Base-by-base conservation (phyloP, 805 yeast species). In the Candida quercuum region DNA sequence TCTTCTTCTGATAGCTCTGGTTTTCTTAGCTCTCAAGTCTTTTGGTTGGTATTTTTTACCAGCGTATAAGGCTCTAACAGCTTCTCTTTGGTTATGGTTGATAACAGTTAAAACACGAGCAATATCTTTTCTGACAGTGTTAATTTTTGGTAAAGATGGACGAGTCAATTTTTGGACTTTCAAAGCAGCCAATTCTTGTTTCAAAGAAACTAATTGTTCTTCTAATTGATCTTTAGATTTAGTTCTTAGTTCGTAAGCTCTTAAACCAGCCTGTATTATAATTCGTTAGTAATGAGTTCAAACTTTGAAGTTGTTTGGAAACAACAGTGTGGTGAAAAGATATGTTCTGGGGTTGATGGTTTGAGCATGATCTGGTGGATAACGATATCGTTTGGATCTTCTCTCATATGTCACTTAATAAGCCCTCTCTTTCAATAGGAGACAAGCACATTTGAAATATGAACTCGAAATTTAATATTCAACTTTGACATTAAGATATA, bases 1-100 rank as follows among this genome's bases (percentile, higher is more conserved):
- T 67, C 81, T 79, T 81, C 98, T 86, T 86, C 99, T 91, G 74
- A 91, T 74, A 71, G 99, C 98, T 83, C 98, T 91, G 74, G 99
- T 93, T 85, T 93, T 86, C 91, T 93, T 93, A 61, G 88, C 95
- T 78, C 98, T 91, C 76, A 93, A 81, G 71, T 89, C 97, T 79
- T 91, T 89, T 78, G 99, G 98, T 71, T 79, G 77, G 82, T 80
- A 85, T 76, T 87, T 89, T 82, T 86, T 83, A 70, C 88, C 93
- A 57, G 79, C 78, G 91, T 89, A 89, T 79, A 86, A 83, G 66
- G 83, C 93, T 74, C 86, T 86, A 67, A 87, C 96, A 60, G 82
- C 80, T 57, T 83, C 88, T 77, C 99, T 88, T 76, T 88, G 96
- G 78, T 84, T 86, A 63, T 82, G 80, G 89, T 86, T 89, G 77